Base-by-base conservation (phyloP, 129 eudicot species). In the Heracleum sosnowskyi region DNA sequence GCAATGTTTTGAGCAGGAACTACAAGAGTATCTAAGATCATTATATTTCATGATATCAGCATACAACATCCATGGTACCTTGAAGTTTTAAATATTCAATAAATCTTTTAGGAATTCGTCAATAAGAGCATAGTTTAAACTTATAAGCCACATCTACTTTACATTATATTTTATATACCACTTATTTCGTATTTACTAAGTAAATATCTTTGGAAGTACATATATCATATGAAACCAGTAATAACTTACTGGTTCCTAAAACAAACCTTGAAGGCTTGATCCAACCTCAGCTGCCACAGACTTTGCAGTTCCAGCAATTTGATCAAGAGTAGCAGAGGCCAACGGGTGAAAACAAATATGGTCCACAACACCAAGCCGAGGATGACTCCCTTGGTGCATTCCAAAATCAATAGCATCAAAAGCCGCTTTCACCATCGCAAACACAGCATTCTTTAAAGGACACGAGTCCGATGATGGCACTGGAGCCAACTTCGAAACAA, bases 361-460 rank as follows among this genome's bases (percentile, higher is more conserved):
- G 81, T 96, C 99, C 74, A 96, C 97, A 31, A 90, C 97, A 71
- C 99, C 99, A 78, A 96, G 95, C 70, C 99, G 85, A 18, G 99
- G 97, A 81, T 96, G 99, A 49, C 78, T 92, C 79, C 99, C 99
- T 57, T 83, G 53, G 76, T 96, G 99, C 79, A 29, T 40, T 40
- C 85, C 85, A 74, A 92, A 85, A 83, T 96, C 94, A 85, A 96
- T 83, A 82, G 86, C 75, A 73, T 89, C 91, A 34, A 88, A 92
- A 79, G 99, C 99, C 26, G 97, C 87, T 81, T 82, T 83, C 71
- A 96, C 97, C 99, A 96, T 92, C 2, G 83, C 86, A 74, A 88
- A 92, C 24, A 85, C 97, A 15, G 97, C 92, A 75, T 74, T 51
- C 73, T 87, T 92, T 68, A 91, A 74, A 17, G 87, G 79, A 85